Conservation (phyloP, 192 early-diverging fungal genomes). For the Coemansia sp. region DNA sequence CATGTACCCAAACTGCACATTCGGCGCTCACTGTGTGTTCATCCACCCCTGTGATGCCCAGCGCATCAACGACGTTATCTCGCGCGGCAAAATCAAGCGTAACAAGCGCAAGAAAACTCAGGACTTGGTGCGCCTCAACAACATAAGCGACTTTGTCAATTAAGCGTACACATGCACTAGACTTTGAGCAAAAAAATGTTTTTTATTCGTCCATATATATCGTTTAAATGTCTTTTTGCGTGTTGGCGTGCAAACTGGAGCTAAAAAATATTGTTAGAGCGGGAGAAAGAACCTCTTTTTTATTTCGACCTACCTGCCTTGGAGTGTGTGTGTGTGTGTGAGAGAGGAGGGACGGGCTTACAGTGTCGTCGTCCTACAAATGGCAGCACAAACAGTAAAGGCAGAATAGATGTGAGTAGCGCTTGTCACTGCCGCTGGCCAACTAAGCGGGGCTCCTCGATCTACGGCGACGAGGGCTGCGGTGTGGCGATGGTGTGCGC, state of each 20-base stretch:
- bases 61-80: conserved; percentile 43
- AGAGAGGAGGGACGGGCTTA: background rate
- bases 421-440: background rate
- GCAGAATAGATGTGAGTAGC: conserved; percentile 5
- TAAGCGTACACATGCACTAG: background rate
- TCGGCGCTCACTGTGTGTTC: conserved; percentile 41
- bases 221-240: background rate
- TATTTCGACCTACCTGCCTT: conserved; percentile 7
- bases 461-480: conserved; percentile 31
- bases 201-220: background rate
- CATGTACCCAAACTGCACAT: conserved; percentile 34
- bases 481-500: conserved; percentile 48
- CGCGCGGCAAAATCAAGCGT: conserved; percentile 22
- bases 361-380: background rate
- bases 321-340: background rate
- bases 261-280: background rate
- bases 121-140: conserved; percentile 44
- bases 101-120: conserved; percentile 37
- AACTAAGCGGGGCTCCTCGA: conserved; percentile 39
- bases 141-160: conserved; percentile 25
- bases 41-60: conserved; percentile 44
- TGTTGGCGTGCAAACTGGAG: background rate
- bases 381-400: conserved; percentile 9
- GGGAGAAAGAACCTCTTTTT: background rate
- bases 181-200: background rate